A percentile compares a stretch with the other conserved stretches of the same genome.
Conservation (phyloP, 1,139 yeast genomes). For the Nematodospora anomalae region DNA sequence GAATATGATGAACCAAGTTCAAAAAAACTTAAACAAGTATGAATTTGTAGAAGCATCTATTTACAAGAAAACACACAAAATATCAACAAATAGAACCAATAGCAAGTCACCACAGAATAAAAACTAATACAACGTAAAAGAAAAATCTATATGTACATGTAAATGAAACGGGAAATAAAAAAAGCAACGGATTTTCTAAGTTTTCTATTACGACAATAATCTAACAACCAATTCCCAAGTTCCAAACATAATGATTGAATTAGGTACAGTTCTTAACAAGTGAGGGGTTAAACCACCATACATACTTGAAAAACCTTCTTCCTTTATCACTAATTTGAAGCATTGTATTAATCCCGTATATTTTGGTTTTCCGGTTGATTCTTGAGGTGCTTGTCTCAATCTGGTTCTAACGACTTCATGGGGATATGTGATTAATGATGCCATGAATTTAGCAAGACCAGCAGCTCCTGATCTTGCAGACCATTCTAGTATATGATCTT, state of each 20-base stretch:
- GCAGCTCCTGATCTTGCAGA: conserved; percentile 97
- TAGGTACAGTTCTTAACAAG: conserved; percentile 93
- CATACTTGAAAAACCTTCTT: conserved; percentile 91
- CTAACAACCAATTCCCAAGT: conserved; percentile 95
- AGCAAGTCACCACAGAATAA: not conserved
- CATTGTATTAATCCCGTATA: conserved; percentile 90
- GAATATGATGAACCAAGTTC: conserved; percentile 8
- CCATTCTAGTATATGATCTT: conserved; percentile 83
- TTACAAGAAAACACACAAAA: conserved; percentile 10
- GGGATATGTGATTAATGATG: conserved; percentile 91
- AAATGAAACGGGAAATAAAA: conserved; percentile 1
- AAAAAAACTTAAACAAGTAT: conserved; percentile 11
- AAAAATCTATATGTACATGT: conserved; percentile 8
- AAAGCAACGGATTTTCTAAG: not conserved
- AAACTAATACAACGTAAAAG: not conserved
- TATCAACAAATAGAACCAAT: conserved; percentile 4
- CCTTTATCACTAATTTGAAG: conserved; percentile 76
- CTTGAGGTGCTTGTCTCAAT: conserved; percentile 86
- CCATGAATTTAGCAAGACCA: conserved; percentile 91
- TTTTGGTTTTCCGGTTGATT: conserved; percentile 74
- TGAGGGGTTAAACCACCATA: conserved; percentile 98
- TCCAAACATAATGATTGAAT: conserved; percentile 97
- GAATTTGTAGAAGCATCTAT: conserved; percentile 11
- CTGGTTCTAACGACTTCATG: conserved; percentile 97
- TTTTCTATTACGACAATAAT: conserved; percentile 43